Evolutionary conservation across 768 basidiomycete genomes (phyloP), one percentile per base, ranked within the genome.

Genomic region (Leccinum variicolor): DNA sequence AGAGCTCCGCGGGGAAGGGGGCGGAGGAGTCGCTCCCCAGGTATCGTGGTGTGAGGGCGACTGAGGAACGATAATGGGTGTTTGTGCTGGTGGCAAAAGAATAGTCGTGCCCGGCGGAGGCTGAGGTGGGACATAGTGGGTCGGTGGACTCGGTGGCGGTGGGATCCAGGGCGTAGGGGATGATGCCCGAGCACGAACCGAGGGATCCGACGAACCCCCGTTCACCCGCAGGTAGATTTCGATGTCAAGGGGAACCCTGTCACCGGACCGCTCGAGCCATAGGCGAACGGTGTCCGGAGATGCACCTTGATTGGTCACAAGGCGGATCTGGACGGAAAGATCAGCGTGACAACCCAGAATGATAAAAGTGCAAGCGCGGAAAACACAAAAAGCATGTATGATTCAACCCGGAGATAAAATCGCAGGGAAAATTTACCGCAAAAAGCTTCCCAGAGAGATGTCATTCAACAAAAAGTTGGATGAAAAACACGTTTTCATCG

Each of bases 201-300:
- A 61, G 9, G 60, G 26, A 33, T 69, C 63, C 4, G 65, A 46
- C 61, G 66, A 68, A 39, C 68, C 55, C 19, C 65, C 72, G 34
- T 74, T 73, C 26, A 86, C 81, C 34, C 84, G 85, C 39, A 92
- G 75, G 68, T 84, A 86, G 49, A 92, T 90, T 68, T 91, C 89
- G 58, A 92, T 89, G 68, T 91, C 90, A 9, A 92, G 79, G 6
- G 90, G 86, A 6, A 85, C 83, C 5, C 73, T 79, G 52, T 78
- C 75, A 17, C 90, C 90, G 13, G 90, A 87, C 26, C 90, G 84
- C 69, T 91, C 89, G 0, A 92, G 78, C 90, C 90, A 92, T 11
- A 92, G 78, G 8, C 90, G 85, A 50, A 92, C 82, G 6, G 86
- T 90, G 66, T 92, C 90, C 26, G 90, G 82, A 28, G 89, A 88